phyloP scores from a whole-genome alignment of 2,329 filamentous ascomycete species.

The Rutstroemia sp. region DNA sequence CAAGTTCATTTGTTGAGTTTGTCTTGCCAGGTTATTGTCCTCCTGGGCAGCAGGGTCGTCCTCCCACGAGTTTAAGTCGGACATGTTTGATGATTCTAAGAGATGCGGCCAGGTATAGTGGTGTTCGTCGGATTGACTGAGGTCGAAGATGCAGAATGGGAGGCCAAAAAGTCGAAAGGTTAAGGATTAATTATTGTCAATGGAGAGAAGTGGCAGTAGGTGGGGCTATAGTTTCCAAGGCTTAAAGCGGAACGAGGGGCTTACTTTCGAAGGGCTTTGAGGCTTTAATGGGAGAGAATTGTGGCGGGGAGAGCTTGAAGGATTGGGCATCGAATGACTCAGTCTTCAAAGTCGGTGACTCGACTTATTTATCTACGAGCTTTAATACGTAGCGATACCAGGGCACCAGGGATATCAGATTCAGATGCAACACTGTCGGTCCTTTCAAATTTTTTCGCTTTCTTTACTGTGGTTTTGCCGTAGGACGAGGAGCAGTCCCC shows the following conservation, averaged over 20 bases:
- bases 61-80: slow-evolving; percentile 92
- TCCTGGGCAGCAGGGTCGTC: slow-evolving; percentile 75
- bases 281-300: neutral
- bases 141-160: neutral
- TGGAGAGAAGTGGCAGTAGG: neutral
- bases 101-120: neutral
- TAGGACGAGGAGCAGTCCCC: neutral
- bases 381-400: no score
- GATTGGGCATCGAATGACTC: no score
- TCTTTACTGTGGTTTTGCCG: neutral
- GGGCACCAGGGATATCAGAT: no score
- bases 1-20: slow-evolving; percentile 70
- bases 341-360: no score
- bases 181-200: neutral
- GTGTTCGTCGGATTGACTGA: neutral
- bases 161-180: neutral
- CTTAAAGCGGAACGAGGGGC: slow-evolving; percentile 2
- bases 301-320: neutral
- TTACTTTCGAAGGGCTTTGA: neutral
- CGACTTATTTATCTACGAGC: no score
- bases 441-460: neutral
- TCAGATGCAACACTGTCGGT: no score
- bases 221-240: neutral
- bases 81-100: slow-evolving; percentile 47
- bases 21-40: slow-evolving; percentile 61